Evolutionary conservation across 371 early-diverging fungal genomes (phyloP).

Genomic region (Mortierella sp.): DNA sequence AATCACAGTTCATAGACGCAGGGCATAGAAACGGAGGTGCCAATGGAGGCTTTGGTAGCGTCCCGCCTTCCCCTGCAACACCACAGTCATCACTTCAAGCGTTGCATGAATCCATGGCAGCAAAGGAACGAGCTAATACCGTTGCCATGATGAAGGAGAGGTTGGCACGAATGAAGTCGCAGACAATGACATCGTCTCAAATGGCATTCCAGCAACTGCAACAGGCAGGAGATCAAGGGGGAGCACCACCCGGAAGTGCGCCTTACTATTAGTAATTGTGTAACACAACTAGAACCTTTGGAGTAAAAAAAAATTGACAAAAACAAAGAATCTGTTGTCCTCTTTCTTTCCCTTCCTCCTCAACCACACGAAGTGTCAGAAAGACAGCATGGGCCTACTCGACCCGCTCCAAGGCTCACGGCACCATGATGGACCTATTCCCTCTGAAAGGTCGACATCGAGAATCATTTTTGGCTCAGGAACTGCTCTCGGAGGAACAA

Average conservation of each 20-base stretch:
- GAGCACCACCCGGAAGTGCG: background rate
- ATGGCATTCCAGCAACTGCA: conserved; percentile 47
- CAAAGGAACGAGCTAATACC: conserved; percentile 60
- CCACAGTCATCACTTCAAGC: conserved; percentile 34
- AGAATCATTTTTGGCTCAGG: too few species aligned
- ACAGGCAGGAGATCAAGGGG: conserved; percentile 18
- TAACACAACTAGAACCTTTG: too few species aligned
- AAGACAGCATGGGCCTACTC: too few species aligned
- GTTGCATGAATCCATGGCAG: conserved; percentile 45
- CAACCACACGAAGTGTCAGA: too few species aligned
- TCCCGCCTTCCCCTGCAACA: conserved; percentile 13
- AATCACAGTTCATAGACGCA: conserved; percentile 16
- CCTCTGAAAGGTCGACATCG: too few species aligned
- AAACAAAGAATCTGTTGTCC: too few species aligned
- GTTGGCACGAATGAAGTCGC: conserved; percentile 66
- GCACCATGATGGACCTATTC: too few species aligned
- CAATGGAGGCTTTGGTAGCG: conserved; percentile 3
- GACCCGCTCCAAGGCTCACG: too few species aligned
- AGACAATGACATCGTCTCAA: conserved; percentile 43
- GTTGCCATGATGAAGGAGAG: conserved; percentile 69
- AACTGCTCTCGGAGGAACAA: too few species aligned
- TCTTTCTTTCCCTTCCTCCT: too few species aligned
- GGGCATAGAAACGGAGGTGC: conserved; percentile 5
- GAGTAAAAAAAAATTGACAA: too few species aligned
- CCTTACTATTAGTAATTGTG: too few species aligned